Base-by-base conservation (phyloP, 495 filamentous ascomycete genomes). In the Aspergillus panamensis region DNA sequence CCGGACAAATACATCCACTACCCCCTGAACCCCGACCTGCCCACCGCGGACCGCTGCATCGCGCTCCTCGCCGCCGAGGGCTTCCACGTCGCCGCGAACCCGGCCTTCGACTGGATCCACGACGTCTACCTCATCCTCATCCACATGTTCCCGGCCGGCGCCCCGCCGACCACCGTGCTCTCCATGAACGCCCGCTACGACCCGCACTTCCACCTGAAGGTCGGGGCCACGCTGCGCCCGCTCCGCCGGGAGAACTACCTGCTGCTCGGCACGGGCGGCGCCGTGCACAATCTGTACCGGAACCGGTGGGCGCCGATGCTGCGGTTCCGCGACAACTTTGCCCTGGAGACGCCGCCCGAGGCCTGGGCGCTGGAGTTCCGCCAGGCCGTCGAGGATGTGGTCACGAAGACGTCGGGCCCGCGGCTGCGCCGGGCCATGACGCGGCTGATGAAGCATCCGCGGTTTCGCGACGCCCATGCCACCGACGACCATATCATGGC, bases 401-500 rank as follows among this genome's bases (percentile, higher is more conserved):
- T 83, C 40, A 70, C 67, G 3, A 75, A 79, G 57, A 78, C 73
- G 19, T 71, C 74, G 1, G 80, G 53, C 4, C 76, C 77, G 16
- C 61, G 62, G 55, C 60, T 85, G 43, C 56, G 81, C 8, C 61
- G 80, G 19, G 78, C 75, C 3, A 74, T 82, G 58, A 78, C 77
- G 1, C 69, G 78, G 45, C 58, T 87, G 65, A 87, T 85, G 83
- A 84, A 86, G 66, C 77, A 83, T 60, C 83, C 83, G 13, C 61
- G 70, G 25, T 87, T 74, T 61, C 60, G 83, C 19, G 84, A 86
- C 66, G 84, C 84, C 3, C 84, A 87, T 69, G 82, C 71, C 12
- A 85, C 83, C 0, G 83, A 87, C 61, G 84, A 86, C 65, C 83
- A 87, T 65, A 85, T 84, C 60, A 85, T 85, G 78, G 69, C 78